Conservation (phyloP, 352 stramenopile species). For the Phytophthora foliorum region DNA sequence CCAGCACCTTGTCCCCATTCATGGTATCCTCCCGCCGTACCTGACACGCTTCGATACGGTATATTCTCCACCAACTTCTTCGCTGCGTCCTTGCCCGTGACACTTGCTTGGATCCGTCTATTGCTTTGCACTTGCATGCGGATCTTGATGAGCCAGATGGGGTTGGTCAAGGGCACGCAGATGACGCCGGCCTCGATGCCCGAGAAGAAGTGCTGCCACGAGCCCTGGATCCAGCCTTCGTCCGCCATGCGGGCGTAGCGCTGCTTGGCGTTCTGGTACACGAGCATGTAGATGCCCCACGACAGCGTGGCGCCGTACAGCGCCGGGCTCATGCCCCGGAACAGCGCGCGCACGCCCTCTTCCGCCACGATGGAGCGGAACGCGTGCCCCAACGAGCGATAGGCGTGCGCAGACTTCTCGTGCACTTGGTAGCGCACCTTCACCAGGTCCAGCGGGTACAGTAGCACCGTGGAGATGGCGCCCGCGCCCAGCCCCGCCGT, state of each 20-base stretch:
- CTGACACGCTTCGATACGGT: conserved; percentile 75
- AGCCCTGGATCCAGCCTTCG: conserved; percentile 75
- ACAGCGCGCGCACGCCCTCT: conserved; percentile 92
- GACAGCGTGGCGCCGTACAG: conserved; percentile 95
- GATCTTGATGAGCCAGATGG: conserved; percentile 99
- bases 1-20: not conserved
- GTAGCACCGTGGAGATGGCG: conserved; percentile 79
- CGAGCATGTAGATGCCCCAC: conserved; percentile 99
- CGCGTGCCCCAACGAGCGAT: conserved; percentile 74
- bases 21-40: conserved; percentile 29
- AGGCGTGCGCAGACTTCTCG: conserved; percentile 79
- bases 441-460: conserved; percentile 98
- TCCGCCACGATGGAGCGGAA: conserved; percentile 84
- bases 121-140: conserved; percentile 94
- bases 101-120: conserved; percentile 51
- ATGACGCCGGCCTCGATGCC: conserved; percentile 85
- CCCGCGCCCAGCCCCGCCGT: conserved; percentile 78
- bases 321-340: conserved; percentile 95
- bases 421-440: conserved; percentile 98
- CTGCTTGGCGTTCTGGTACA: conserved; percentile 97
- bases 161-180: conserved; percentile 98
- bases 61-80: conserved; percentile 64
- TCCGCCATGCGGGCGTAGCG: conserved; percentile 79
- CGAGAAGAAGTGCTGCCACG: conserved; percentile 87
- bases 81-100: conserved; percentile 60